These are phyloP conservation scores for Pulveroboletus sp. DNA, from an alignment of 768 basidiomycete species.

Conservation along the genomic window DNA sequence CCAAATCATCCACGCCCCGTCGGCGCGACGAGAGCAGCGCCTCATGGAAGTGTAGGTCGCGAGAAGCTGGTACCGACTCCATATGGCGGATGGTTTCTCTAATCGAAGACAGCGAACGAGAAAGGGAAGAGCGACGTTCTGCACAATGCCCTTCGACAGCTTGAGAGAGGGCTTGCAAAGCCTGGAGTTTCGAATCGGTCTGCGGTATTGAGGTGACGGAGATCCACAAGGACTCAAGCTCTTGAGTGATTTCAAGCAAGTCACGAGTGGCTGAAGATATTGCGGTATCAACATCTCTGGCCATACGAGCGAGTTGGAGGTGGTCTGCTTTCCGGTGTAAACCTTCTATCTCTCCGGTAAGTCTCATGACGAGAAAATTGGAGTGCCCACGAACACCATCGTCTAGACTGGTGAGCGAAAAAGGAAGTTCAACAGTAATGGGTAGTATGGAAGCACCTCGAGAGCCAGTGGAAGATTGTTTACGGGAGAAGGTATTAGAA, in stretches of 20 bases:
- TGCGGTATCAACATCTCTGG: constrained; percentile 47
- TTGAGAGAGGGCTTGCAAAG: constrained; percentile 35
- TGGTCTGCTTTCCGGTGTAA: constrained; percentile 46
- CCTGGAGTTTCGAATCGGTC: constrained; percentile 27
- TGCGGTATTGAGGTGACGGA: constrained; percentile 30
- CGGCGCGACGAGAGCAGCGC: constrained; percentile 45
- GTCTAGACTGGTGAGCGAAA: constrained; percentile 59
- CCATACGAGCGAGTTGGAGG: constrained; percentile 48
- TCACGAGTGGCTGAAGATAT: constrained; percentile 35
- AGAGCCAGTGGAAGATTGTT: constrained; percentile 32
- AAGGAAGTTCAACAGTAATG: constrained; percentile 39
- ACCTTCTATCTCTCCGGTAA: constrained; percentile 49
- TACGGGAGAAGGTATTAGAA: constrained; percentile 26
- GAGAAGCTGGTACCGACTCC: constrained; percentile 41
- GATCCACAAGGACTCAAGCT: constrained; percentile 37
- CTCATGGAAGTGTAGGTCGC: constrained; percentile 44
- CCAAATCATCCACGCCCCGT: constrained; percentile 47
- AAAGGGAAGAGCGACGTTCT: constrained; percentile 34
- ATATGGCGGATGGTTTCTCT: constrained; percentile 53
- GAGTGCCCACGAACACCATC: constrained; percentile 61
- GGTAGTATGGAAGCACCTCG: constrained; percentile 32
- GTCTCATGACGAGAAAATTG: constrained; percentile 62
- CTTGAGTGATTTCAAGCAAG: constrained; percentile 37
- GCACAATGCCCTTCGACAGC: constrained; percentile 35
- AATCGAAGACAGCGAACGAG: constrained; percentile 48